These are phyloP conservation scores for Paraurostyla sp. DNA, from an alignment of 73 alveolate genomes.

Conservation along the genomic window DNA sequence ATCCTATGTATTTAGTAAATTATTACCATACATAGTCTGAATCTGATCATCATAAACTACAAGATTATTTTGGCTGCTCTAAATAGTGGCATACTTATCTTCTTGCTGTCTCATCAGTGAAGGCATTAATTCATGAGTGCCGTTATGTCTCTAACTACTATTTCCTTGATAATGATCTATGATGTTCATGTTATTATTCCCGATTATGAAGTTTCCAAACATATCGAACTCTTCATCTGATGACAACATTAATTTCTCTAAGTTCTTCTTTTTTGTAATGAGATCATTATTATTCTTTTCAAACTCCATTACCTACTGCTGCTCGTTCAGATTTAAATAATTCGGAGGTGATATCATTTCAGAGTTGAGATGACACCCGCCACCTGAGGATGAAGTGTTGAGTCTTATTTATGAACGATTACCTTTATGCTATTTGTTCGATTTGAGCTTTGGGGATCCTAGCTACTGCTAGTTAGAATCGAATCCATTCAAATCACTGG, in stretches of 20 bases:
- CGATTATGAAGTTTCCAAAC: constrained; percentile 5
- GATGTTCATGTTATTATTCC: too few relatives aligned
- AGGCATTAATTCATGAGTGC: constrained; percentile 39
- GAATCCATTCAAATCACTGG: neutral
- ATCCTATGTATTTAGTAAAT: too few relatives aligned
- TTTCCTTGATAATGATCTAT: too few relatives aligned
- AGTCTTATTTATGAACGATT: neutral
- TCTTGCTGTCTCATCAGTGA: neutral
- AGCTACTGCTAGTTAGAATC: neutral
- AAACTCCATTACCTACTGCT: neutral
- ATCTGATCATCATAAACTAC: neutral
- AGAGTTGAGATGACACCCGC: constrained; percentile 4
- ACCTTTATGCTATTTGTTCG: neutral
- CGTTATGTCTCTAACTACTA: neutral
- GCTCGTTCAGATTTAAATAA: neutral
- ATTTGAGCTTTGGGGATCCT: neutral
- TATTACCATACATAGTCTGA: too few relatives aligned
- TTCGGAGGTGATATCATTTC: constrained; percentile 19
- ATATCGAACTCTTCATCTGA: constrained; percentile 38
- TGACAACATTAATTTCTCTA: neutral
- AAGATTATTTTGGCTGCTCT: neutral
- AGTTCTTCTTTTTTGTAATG: neutral
- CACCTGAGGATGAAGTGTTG: constrained; percentile 19
- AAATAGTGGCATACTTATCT: constrained; percentile 9
- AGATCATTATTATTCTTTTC: constrained; percentile 6